Base-by-base conservation (phyloP, 148 eudicot species). In the Dysphania ambrosioides region DNA sequence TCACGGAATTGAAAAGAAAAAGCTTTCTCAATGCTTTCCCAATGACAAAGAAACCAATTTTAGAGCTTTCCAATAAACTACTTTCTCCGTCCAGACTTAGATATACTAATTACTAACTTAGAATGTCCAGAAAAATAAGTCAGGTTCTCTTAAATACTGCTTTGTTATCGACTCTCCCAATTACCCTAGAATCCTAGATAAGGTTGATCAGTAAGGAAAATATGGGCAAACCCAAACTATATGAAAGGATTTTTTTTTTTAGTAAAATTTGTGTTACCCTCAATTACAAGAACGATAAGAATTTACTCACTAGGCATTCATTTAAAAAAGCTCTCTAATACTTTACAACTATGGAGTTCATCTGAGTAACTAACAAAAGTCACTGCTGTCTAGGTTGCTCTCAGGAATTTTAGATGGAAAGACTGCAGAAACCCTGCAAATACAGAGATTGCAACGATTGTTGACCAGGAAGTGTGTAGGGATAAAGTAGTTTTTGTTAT, bases 391-490 rank as follows among this genome's bases (percentile, higher is more conserved):
- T 72, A 93, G 98, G 96, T 93, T 76, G 89, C 91, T 42, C 77
- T 79, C 53, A 81, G 83, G 78, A 90, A 79, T 53, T 93, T 86
- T 82, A 89, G 85, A 79, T 93, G 98, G 98, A 93, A 87, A 77
- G 96, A 90, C 79, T 88, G 93, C 83, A 83, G 76, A 77, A 81
- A 55, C 69, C 98, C 98, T 29, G 84, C 83, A 75, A 82, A 74
- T 79, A 85, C 81, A 36, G 91, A 86, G 80, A 74, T 90, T 8
- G 92, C 98, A 62, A 70, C 85, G 30, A 89, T 93, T 77, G 93
- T 84, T n/a, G 98, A 93, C 78, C 93, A 90, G 73, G 91, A 93
- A 85, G 83, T 79, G 55, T 80, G 91, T 18, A 85, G 96, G 70
- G 85, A 86, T 27, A 90, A 90, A 79, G 78, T 93, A 72, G 77